Evolutionary conservation across 768 basidiomycete genomes (phyloP), one percentile per base, ranked within the genome.

Genomic region (Hypholoma fasciculare): DNA sequence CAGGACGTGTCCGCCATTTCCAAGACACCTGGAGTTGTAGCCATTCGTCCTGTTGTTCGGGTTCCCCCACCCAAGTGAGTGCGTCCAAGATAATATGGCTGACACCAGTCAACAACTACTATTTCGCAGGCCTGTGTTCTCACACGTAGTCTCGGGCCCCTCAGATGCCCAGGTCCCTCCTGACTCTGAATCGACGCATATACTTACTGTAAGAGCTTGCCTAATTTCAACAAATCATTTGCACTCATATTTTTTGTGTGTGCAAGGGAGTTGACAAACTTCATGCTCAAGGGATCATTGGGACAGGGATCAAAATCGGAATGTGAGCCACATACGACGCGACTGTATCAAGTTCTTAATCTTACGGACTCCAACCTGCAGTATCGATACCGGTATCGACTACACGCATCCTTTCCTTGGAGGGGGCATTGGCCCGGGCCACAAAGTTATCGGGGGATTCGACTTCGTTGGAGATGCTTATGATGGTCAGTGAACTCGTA

Each of bases 261-360:
- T 23, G 23, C 23, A 23, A 85, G 82, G 83, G 85, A 17, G 87
- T 88, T 1, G 83, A 88, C 63, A 82, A 80, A 59, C 75, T 88
- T 17, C 88, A 90, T 65, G 84, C 84, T 5, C 65, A 78, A 59
- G 87, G 86, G 0, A 78, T 85, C 63, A 76, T 76, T 26, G 89
- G 90, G 12, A 78, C 78, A 40, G 88, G 88, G 2, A 74, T 89
- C 68, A 87, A 87, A 63, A 78, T 92, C 54, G 89, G 80, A 59
- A 83, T 89, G 83, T 84, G 56, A 68, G 82, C n/a, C 13, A 19
- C 54, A 2, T 13, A 47, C 38, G 34, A 13, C 49, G 13, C 20
- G 7, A n/a, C 44, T 14, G 51, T 30, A 30, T 54, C 13, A 9
- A 34, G 30, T 7, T 34, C 30, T 34, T 2, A 20, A 36, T 57